These are phyloP conservation scores for Pulveroboletus ravenelii DNA, from an alignment of 768 basidiomycete species.

Conservation along the genomic window DNA sequence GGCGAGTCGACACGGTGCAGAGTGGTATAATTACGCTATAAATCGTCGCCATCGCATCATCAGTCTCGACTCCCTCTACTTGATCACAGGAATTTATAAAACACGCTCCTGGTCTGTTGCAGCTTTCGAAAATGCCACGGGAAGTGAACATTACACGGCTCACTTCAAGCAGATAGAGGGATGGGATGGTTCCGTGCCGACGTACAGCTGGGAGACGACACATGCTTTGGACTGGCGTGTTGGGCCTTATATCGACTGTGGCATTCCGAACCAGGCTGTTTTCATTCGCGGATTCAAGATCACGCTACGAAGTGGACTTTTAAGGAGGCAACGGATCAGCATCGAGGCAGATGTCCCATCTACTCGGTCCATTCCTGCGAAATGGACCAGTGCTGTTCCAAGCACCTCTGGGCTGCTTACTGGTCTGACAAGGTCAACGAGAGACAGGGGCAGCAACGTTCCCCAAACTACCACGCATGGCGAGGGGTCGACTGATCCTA, in stretches of 20 bases:
- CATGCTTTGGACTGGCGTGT: neutral
- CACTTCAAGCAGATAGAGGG: neutral
- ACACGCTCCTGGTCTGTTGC: slow-evolving; percentile 24
- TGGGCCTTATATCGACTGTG: neutral
- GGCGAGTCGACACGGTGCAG: neutral
- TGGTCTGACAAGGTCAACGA: neutral
- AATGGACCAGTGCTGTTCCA: neutral
- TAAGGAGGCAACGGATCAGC: neutral
- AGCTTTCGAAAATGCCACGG: neutral
- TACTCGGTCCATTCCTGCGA: neutral
- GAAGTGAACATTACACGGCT: neutral
- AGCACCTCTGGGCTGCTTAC: neutral
- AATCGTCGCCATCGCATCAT: neutral
- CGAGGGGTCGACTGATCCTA: neutral
- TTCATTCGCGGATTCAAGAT: slow-evolving; percentile 21
- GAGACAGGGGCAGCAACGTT: too few relatives aligned
- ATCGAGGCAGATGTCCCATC: neutral
- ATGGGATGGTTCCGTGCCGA: neutral
- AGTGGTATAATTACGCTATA: slow-evolving; percentile 1
- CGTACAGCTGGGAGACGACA: slow-evolving; percentile 1
- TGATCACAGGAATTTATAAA: neutral
- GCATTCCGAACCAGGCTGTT: slow-evolving; percentile 12
- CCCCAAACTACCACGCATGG: neutral
- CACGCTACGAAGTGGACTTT: neutral
- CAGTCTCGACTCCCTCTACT: neutral